Evolutionary conservation across 352 stramenopile species (phyloP), one percentile per base, ranked within the genome.

Genomic region (Pythium phragmiticola): DNA sequence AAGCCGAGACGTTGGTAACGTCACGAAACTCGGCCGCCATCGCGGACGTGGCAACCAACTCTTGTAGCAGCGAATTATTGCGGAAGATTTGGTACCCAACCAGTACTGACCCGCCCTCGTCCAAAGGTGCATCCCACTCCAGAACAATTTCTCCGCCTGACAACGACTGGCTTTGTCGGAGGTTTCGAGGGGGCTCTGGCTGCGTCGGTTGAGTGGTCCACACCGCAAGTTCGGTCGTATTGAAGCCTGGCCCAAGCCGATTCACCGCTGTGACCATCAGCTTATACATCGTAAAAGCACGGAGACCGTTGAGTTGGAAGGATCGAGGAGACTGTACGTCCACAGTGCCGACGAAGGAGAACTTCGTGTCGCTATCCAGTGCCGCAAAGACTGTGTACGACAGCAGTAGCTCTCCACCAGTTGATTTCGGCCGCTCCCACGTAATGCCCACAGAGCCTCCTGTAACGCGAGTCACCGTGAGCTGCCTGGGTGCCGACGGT

Each of bases 391-490:
- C 49, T 11, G 69, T 19, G 56, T 87, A 89, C 19, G 57, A 51
- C 26, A 79, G 36, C 61, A 76, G 8, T 9, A 8, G 9, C 50
- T 65, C 53, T 1, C 73, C 76, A 14, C 76, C 77, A 3, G 70
- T 67, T 9, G 80, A 86, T 13, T 66, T 53, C 14, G 80, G 80
- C 9, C 62, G 47, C 11, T 86, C 76, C 80, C 80, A 89, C 17
- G 45, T 51, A 34, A 89, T 53, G 2, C 67, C 59, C 14, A 87
- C 64, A 2, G 77, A 68, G 16, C 80, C 80, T 14, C 80, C 56
- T 19, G 56, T 63, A 9, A 54, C 50, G 3, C 49, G 21, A n/a
- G 64, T 47, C 2, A 21, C 47, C 2, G 13, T 58, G n/a, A 87
- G 11, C 16, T 73, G 70, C 57, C 77, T 81, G 5, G 80, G 80